A percentile compares a stretch with the other conserved stretches of the same genome.
Evolutionary conservation across 2,329 filamentous ascomycete genomes (phyloP).

Genomic region (Aspergillus ochraceus): DNA sequence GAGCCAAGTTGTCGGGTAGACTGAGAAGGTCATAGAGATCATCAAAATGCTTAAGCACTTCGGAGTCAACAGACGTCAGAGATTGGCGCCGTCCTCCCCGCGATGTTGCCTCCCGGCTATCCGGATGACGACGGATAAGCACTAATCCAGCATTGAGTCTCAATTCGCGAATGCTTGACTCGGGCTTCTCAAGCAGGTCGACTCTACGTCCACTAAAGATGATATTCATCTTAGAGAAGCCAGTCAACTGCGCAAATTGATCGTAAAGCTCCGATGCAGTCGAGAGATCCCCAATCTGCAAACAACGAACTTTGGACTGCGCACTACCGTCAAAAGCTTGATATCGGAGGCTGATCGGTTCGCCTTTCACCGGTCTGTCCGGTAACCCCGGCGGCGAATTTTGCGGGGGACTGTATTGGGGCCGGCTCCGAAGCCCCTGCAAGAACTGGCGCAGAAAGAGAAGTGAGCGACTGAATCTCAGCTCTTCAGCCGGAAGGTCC

Average conservation of each 20-base stretch:
- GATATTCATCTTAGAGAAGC: slow-evolving; percentile 72
- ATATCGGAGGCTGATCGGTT: slow-evolving; percentile 67
- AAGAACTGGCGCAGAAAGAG: slow-evolving; percentile 68
- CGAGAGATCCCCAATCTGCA: slow-evolving; percentile 69
- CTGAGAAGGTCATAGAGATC: slow-evolving; percentile 79
- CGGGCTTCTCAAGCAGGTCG: slow-evolving; percentile 59
- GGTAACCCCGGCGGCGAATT: slow-evolving; percentile 61
- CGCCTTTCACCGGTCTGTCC: slow-evolving; percentile 58
- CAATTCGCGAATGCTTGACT: slow-evolving; percentile 67
- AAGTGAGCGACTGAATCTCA: slow-evolving; percentile 68
- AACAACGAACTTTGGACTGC: slow-evolving; percentile 60
- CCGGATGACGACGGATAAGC: slow-evolving; percentile 61
- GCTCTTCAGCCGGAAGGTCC: slow-evolving; percentile 56
- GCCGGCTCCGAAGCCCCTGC: slow-evolving; percentile 50
- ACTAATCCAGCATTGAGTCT: slow-evolving; percentile 65
- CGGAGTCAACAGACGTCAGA: slow-evolving; percentile 67
- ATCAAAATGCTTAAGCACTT: slow-evolving; percentile 79
- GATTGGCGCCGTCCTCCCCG: slow-evolving; percentile 45
- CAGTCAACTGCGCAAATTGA: slow-evolving; percentile 66
- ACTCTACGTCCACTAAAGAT: slow-evolving; percentile 70
- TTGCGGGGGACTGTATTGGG: slow-evolving; percentile 62
- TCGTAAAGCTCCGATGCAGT: slow-evolving; percentile 69
- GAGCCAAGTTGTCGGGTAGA: slow-evolving; percentile 67
- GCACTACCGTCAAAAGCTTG: slow-evolving; percentile 67
- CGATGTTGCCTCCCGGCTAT: slow-evolving; percentile 39